These are phyloP conservation scores for Nymphaea thermarum DNA, from an alignment of 164 flowering plant species.

Conservation along the genomic window DNA sequence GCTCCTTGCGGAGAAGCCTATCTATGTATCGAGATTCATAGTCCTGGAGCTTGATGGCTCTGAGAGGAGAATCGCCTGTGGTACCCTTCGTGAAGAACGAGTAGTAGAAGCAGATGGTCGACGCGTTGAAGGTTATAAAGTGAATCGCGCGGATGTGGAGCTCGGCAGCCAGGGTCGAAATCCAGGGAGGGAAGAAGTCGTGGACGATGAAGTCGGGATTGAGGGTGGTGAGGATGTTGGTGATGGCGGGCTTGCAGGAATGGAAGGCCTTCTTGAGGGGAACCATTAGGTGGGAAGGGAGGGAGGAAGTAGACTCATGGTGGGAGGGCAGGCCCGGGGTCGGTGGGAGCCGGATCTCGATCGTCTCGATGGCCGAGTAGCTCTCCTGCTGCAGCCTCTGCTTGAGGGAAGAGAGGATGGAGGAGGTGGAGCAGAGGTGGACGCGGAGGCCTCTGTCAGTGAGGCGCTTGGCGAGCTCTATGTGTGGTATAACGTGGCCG, in stretches of 20 bases:
- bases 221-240: slow-evolving; percentile 13
- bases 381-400: slow-evolving; percentile 1
- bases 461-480: slow-evolving; percentile 34
- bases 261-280: slow-evolving; percentile 26
- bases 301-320: slow-evolving; percentile 16
- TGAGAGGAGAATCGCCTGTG: neutral
- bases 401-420: slow-evolving; percentile 15
- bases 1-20: neutral
- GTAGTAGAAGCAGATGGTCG: neutral
- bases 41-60: neutral
- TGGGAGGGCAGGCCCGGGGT: slow-evolving; percentile 22
- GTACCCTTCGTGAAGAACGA: neutral
- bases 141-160: neutral
- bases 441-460: slow-evolving; percentile 9
- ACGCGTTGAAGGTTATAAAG: neutral
- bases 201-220: slow-evolving; percentile 12
- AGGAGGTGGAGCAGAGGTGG: slow-evolving; percentile 33
- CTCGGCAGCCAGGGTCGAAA: neutral
- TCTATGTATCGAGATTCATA: neutral
- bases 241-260: slow-evolving; percentile 13
- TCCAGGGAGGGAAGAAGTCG: neutral
- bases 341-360: slow-evolving; percentile 13
- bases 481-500: slow-evolving; percentile 28
- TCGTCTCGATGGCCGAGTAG: slow-evolving; percentile 3
- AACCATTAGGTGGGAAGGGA: slow-evolving; percentile 26